Conservation (phyloP, 2,329 filamentous ascomycete genomes). For the Juglanconis sp. region DNA sequence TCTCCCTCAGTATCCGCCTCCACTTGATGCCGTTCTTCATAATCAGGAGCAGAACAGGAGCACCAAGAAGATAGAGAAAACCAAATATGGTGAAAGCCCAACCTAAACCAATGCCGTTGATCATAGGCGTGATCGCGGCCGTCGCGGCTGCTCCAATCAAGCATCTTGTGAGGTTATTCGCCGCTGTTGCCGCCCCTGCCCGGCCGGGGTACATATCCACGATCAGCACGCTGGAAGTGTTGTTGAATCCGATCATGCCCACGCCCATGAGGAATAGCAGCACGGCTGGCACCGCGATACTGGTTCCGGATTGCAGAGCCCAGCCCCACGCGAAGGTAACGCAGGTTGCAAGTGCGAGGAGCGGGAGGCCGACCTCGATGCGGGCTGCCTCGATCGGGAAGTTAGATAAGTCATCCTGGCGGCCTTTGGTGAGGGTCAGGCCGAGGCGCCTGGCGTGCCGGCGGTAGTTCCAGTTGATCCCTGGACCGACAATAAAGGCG, state of each 20-base stretch:
- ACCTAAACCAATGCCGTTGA: slow-evolving; percentile 46
- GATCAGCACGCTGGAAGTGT: slow-evolving; percentile 49
- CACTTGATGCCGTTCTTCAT: slow-evolving; percentile 42
- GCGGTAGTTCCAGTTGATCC: slow-evolving; percentile 66
- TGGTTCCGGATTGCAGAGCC: slow-evolving; percentile 40
- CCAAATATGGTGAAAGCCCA: slow-evolving; percentile 51
- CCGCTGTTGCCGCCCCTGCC: slow-evolving; percentile 52
- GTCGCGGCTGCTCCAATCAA: slow-evolving; percentile 51
- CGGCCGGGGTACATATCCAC: slow-evolving; percentile 53
- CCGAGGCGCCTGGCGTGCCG: slow-evolving; percentile 54
- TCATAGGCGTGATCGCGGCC: slow-evolving; percentile 51
- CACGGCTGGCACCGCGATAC: slow-evolving; percentile 44
- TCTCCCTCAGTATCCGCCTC: slow-evolving; percentile 34
- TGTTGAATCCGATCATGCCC: slow-evolving; percentile 52
- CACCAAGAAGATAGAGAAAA: slow-evolving; percentile 36
- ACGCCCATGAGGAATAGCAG: slow-evolving; percentile 45
- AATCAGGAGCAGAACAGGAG: slow-evolving; percentile 38
- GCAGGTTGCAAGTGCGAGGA: slow-evolving; percentile 47
- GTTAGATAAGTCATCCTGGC: slow-evolving; percentile 44
- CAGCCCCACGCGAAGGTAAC: slow-evolving; percentile 51
- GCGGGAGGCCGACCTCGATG: slow-evolving; percentile 46
- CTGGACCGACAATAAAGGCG: slow-evolving; percentile 45
- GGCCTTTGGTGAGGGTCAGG: slow-evolving; percentile 50
- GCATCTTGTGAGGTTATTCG: slow-evolving; percentile 55
- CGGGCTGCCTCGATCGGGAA: slow-evolving; percentile 53